Evolutionary conservation across 768 basidiomycete species (phyloP).

Genomic region (Epithele typhae): DNA sequence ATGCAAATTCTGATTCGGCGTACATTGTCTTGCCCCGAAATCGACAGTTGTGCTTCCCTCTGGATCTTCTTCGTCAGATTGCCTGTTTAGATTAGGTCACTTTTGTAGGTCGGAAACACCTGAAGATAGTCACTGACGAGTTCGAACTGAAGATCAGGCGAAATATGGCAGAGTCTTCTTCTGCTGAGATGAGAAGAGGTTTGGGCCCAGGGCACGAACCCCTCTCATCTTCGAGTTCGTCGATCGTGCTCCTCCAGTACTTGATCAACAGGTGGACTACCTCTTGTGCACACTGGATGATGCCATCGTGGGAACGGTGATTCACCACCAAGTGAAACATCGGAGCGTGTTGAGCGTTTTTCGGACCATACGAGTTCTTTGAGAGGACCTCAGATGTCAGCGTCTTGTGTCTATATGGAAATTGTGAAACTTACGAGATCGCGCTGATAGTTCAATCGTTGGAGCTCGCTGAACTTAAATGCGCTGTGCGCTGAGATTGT

Average conservation of each 20-base stretch:
- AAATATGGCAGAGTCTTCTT: constrained; percentile 55
- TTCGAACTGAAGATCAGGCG: constrained; percentile 40
- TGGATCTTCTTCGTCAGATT: too few species aligned
- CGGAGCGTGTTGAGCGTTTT: too few species aligned
- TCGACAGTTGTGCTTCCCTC: constrained; percentile 47
- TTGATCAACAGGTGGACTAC: constrained; percentile 55
- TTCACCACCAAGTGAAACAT: constrained; percentile 58
- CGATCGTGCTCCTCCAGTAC: constrained; percentile 66
- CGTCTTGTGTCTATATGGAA: too few species aligned
- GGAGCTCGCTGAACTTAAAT: constrained; percentile 68
- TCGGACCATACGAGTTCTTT: too few species aligned
- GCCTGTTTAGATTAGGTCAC: too few species aligned
- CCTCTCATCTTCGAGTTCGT: constrained; percentile 49
- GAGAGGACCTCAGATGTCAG: too few species aligned
- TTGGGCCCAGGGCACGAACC: constrained; percentile 50
- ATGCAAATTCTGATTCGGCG: constrained; percentile 12
- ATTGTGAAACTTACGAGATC: too few species aligned
- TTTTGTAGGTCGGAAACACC: too few species aligned
- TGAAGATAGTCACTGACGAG: too few species aligned
- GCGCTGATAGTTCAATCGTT: constrained; percentile 63
- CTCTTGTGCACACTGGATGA: constrained; percentile 66
- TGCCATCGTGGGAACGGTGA: constrained; percentile 70
- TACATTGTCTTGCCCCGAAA: constrained; percentile 66
- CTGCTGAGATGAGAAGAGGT: constrained; percentile 52
- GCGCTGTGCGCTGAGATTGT: constrained; percentile 71